Evolutionary conservation across 2,329 filamentous ascomycete genomes (phyloP).

Genomic region (Epichloe elymi): DNA sequence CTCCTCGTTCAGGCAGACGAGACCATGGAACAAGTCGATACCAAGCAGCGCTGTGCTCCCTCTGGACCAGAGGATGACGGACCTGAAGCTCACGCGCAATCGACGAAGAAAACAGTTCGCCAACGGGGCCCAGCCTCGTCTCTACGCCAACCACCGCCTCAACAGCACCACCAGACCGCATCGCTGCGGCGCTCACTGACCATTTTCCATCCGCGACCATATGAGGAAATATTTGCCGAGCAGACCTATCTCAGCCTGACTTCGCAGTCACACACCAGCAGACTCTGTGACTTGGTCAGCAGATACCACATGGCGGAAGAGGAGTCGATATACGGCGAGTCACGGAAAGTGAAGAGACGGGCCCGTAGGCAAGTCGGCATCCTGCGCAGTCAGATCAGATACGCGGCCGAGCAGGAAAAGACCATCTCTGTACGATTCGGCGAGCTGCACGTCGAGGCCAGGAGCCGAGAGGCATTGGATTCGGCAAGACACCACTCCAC

Average conservation of each 20-base stretch:
- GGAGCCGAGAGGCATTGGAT: constrained; percentile 27
- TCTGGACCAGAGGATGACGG: neutral
- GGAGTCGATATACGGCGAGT: constrained; percentile 12
- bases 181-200: constrained; percentile 1
- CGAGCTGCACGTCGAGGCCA: constrained; percentile 36
- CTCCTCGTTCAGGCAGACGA: constrained; percentile 1
- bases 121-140: neutral
- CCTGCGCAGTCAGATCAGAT: constrained; percentile 29
- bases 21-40: neutral
- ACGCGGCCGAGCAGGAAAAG: constrained; percentile 33
- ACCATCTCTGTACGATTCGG: constrained; percentile 31
- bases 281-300: constrained; percentile 24
- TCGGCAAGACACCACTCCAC: constrained; percentile 16
- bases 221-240: constrained; percentile 32
- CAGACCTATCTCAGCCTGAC: constrained; percentile 29
- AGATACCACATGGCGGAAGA: constrained; percentile 25
- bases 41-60: neutral
- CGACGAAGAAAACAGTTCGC: neutral
- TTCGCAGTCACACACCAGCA: constrained; percentile 27
- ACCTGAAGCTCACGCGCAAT: neutral
- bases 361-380: constrained; percentile 28
- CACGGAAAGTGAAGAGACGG: constrained; percentile 16
- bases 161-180: neutral
- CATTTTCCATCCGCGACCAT: constrained; percentile 24
- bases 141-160: neutral